Evolutionary conservation across 2,329 filamentous ascomycete genomes (phyloP).

Genomic region (Huntiella moniliformis): DNA sequence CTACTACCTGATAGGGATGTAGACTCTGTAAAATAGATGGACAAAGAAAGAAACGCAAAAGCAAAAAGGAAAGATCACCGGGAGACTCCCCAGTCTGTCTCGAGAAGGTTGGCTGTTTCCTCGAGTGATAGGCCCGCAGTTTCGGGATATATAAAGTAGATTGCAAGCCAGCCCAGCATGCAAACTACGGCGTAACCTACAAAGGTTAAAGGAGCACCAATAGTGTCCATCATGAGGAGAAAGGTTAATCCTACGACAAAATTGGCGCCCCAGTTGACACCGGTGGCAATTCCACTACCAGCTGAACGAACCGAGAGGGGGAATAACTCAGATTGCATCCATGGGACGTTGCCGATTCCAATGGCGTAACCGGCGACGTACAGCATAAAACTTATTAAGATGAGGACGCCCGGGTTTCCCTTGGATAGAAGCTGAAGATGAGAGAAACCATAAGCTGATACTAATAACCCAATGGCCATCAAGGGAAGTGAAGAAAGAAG

Average conservation of each 20-base stretch:
- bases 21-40: too few species aligned
- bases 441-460: conserved; percentile 56
- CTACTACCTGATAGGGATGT: too few species aligned
- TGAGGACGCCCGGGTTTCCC: conserved; percentile 28
- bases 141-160: conserved; percentile 70
- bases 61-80: not conserved
- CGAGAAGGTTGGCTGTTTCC: conserved; percentile 54
- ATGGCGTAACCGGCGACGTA: conserved; percentile 77
- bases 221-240: conserved; percentile 61
- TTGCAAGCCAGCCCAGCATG: conserved; percentile 41
- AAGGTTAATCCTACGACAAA: conserved; percentile 76
- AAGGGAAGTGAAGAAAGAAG: conserved; percentile 68
- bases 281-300: conserved; percentile 55
- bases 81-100: conserved; percentile 51
- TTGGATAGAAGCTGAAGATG: conserved; percentile 31
- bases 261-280: conserved; percentile 75
- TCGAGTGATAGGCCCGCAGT: conserved; percentile 67
- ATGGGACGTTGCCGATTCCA: conserved; percentile 80
- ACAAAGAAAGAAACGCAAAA: conserved; percentile 3
- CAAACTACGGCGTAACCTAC: conserved; percentile 60
- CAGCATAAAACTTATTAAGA: conserved; percentile 58
- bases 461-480: conserved; percentile 55
- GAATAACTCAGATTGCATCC: conserved; percentile 91
- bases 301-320: conserved; percentile 54
- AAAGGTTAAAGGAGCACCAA: conserved; percentile 64